Evolutionary conservation across 129 eudicot genomes (phyloP), one percentile per base, ranked within the genome.

Genomic region (Artemisia tridentata): DNA sequence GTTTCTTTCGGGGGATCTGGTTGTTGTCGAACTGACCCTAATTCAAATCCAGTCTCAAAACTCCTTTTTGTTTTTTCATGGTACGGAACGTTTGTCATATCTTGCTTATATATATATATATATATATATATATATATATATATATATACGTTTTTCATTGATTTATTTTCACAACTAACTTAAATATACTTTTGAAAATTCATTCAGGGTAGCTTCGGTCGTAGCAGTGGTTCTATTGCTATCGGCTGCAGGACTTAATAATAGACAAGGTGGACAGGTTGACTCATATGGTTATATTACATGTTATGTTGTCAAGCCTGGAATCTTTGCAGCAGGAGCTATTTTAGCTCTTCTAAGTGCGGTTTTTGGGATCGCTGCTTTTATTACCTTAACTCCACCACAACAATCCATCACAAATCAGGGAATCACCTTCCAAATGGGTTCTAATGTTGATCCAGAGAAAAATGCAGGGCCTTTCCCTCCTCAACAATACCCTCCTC

Each of bases 291-390:
- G 78, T 19, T 71, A 54, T 29, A 2, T 55, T 23, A 56, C 61
- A 48, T 78, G 82, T 73, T 71, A 64, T 38, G 76, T 45, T 49
- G 77, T 78, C 60, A 78, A 55, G 64, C 73, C 82, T 13, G 82
- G 82, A 31, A 67, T 71, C 17, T 78, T 72, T 78, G 82, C 82
- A 27, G 43, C 60, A 31, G 82, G 82, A 18, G 82, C 77, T 46
- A 14, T 71, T n/a, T 64, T 78, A 41, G 77, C 82, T 51, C 73
- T 78, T 64, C 67, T 73, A 43, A 78, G 82, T 12, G 73, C 72
- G 4, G 43, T 64, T n/a, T 67, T 78, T 25, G 82, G 69, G 62
- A 72, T 67, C 10, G 67, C 46, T 16, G 76, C 68, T 71, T 78
- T 63, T 71, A 21, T 78, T 20, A 71, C 60, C 41, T 64, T 71